Conservation (phyloP, 2,329 filamentous ascomycete genomes). For the Xylaria sp. region DNA sequence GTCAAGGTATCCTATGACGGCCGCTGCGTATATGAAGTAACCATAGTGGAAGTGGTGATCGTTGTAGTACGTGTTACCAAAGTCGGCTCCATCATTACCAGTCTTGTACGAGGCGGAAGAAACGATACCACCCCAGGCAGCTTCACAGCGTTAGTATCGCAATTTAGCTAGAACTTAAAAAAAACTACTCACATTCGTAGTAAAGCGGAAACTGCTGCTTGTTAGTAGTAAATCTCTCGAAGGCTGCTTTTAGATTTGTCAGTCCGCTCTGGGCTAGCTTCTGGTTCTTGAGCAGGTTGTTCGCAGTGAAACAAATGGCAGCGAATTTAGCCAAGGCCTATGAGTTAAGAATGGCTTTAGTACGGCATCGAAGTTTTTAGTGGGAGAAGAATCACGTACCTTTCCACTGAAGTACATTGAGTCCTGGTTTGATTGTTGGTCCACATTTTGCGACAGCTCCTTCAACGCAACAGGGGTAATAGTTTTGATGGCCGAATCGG, state of each 20-base stretch:
- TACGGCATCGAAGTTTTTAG: background rate
- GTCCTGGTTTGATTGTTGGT: slow-evolving; percentile 76
- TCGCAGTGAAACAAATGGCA: slow-evolving; percentile 71
- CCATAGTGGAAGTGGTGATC: slow-evolving; percentile 83
- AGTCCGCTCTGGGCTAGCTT: slow-evolving; percentile 68
- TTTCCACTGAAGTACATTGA: slow-evolving; percentile 97
- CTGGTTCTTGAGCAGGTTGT: slow-evolving; percentile 70
- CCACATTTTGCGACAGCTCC: slow-evolving; percentile 82
- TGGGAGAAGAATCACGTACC: slow-evolving; percentile 52
- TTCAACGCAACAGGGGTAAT: slow-evolving; percentile 72
- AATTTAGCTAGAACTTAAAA: background rate
- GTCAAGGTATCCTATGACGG: slow-evolving; percentile 84
- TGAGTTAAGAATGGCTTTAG: background rate
- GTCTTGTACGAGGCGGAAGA: slow-evolving; percentile 78
- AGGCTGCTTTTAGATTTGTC: slow-evolving; percentile 71
- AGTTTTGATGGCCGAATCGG: slow-evolving; percentile 63
- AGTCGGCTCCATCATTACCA: slow-evolving; percentile 78
- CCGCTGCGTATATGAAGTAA: slow-evolving; percentile 89
- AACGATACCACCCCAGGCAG: slow-evolving; percentile 82
- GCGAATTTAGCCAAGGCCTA: slow-evolving; percentile 81
- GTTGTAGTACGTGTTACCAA: slow-evolving; percentile 90
- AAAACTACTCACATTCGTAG: slow-evolving; percentile 65
- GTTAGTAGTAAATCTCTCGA: slow-evolving; percentile 74
- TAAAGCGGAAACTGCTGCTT: slow-evolving; percentile 73
- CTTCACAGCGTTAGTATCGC: slow-evolving; percentile 49